Evolutionary conservation across 306 rosid genomes (phyloP).

Genomic region (Casuarina cunninghamiana): DNA sequence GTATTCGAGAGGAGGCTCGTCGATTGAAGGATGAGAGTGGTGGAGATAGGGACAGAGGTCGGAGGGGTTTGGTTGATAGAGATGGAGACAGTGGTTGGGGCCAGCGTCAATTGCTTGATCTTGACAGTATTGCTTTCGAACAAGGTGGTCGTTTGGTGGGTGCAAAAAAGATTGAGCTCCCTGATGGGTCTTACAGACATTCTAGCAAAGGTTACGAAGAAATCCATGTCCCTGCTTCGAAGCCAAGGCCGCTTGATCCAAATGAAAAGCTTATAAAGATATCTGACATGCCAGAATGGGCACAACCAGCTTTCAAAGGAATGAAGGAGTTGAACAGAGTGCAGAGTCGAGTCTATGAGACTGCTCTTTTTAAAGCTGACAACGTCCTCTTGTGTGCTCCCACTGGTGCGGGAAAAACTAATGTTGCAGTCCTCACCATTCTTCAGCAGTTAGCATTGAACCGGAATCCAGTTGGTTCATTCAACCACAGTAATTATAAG

Average conservation of each 20-base stretch:
- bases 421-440: too few species aligned
- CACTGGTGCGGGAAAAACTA: slow-evolving; percentile 74
- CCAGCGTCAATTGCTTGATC: slow-evolving; percentile 43
- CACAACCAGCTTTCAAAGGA: too few species aligned
- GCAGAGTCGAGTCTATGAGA: slow-evolving; percentile 52
- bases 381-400: slow-evolving; percentile 91
- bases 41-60: slow-evolving; percentile 67
- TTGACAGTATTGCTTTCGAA: slow-evolving; percentile 53
- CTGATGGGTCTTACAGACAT: too few species aligned
- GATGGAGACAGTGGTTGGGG: slow-evolving; percentile 85
- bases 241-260: slow-evolving; percentile 64
- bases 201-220: too few species aligned
- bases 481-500: slow-evolving; percentile 39
- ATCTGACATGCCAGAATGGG: slow-evolving; percentile 18
- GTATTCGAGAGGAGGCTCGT: slow-evolving; percentile 90
- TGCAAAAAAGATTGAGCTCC: slow-evolving; percentile 47
- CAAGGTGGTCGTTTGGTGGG: slow-evolving; percentile 74
- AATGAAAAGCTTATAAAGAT: slow-evolving; percentile 72
- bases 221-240: slow-evolving; percentile 70
- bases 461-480: too few species aligned
- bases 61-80: slow-evolving; percentile 71
- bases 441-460: too few species aligned
- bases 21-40: slow-evolving; percentile 71
- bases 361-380: slow-evolving; percentile 72
- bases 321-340: too few species aligned